Percentiles rank a stretch among this genome's conserved stretches.
phyloP scores from a whole-genome alignment of 2,329 filamentous ascomycete species.

The Aspergillus versicolor region DNA sequence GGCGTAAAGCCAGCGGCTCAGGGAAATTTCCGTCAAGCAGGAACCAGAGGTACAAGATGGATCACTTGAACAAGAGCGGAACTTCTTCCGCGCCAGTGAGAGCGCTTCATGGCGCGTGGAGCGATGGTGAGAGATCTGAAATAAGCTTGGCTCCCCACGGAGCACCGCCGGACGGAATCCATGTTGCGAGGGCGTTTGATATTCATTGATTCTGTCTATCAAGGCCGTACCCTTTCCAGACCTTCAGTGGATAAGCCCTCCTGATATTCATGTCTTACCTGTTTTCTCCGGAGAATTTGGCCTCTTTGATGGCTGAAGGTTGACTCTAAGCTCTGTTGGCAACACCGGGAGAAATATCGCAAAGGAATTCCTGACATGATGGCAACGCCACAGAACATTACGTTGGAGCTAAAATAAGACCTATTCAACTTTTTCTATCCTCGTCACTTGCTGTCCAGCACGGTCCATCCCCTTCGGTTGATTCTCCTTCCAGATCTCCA shows the following conservation, averaged over 20 bases:
- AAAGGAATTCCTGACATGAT: too few species aligned
- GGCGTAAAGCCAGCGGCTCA: background rate
- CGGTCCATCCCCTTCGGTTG: constrained; percentile 65
- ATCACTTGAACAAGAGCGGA: background rate
- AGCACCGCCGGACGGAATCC: background rate
- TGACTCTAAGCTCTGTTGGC: too few species aligned
- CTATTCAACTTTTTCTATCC: constrained; percentile 32
- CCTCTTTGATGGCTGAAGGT: too few species aligned
- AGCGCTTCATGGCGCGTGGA: background rate
- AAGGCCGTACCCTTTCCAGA: too few species aligned
- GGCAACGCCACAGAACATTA: too few species aligned
- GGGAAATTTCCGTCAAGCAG: background rate
- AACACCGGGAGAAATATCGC: too few species aligned
- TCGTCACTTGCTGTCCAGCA: constrained; percentile 81
- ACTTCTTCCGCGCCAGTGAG: background rate
- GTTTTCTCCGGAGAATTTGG: too few species aligned
- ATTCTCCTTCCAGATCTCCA: constrained; percentile 87
- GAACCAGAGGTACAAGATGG: background rate
- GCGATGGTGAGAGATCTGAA: background rate
- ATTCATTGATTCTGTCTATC: background rate
- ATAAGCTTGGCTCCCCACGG: background rate
- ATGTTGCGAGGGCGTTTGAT: background rate
- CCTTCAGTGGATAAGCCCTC: too few species aligned
- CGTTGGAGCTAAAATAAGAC: too few species aligned
- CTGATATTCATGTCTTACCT: too few species aligned